A percentile compares a stretch with the other conserved stretches of the same genome.
phyloP scores from a whole-genome alignment of 1,284 basidiomycete species.

The Fistulina hepatica region DNA sequence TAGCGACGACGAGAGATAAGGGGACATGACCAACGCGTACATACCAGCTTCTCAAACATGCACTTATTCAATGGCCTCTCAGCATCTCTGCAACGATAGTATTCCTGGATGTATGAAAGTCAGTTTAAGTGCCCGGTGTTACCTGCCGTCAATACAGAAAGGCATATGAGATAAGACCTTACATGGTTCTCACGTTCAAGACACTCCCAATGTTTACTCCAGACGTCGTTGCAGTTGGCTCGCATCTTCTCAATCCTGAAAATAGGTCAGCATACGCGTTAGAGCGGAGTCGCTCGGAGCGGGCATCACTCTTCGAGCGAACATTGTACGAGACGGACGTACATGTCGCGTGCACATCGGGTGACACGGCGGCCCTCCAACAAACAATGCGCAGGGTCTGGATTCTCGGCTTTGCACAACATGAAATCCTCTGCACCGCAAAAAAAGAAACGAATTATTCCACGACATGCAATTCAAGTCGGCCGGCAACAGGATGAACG shows the following conservation, averaged over 20 bases:
- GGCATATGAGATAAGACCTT: conserved; percentile 12
- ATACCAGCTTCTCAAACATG: conserved; percentile 91
- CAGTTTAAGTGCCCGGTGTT: no score
- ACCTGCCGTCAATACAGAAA: no score
- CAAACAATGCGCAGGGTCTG: conserved; percentile 86
- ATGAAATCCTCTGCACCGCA: conserved; percentile 85
- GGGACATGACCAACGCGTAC: no score
- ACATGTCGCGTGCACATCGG: conserved; percentile 92
- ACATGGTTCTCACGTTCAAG: conserved; percentile 95
- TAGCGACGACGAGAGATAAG: no score
- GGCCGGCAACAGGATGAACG: conserved; percentile 7
- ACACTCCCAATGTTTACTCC: conserved; percentile 92
- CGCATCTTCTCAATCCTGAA: conserved; percentile 87
- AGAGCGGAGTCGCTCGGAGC: neutral
- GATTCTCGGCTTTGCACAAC: conserved; percentile 93
- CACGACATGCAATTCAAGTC: neutral
- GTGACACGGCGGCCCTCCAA: conserved; percentile 96
- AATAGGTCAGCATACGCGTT: neutral
- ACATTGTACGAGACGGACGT: conserved; percentile 26
- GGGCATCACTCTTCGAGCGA: neutral
- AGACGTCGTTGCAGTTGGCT: conserved; percentile 84
- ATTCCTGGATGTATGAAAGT: conserved; percentile 48
- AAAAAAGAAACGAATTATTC: neutral
- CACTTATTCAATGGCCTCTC: conserved; percentile 90
- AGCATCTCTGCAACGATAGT: conserved; percentile 82